phyloP scores from a whole-genome alignment of 768 basidiomycete genomes.

The Russula griseocarnosa region DNA sequence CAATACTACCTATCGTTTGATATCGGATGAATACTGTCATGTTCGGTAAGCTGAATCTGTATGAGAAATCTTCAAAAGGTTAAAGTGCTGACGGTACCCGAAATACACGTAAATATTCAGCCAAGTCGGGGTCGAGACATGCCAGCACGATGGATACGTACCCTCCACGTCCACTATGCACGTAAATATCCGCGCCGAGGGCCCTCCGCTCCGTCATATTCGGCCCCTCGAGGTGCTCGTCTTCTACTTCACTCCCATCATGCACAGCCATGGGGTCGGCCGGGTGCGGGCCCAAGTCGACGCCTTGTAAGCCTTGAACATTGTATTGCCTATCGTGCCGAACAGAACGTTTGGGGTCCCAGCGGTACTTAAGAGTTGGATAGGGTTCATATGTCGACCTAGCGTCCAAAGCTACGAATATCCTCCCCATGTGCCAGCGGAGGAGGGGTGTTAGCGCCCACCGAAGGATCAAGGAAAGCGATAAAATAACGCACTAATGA shows the following conservation, averaged over 20 bases:
- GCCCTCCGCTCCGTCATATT: constrained; percentile 43
- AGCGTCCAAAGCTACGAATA: constrained; percentile 59
- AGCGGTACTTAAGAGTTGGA: constrained; percentile 64
- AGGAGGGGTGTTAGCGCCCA: background rate
- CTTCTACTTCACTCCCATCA: constrained; percentile 20
- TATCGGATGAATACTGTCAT: constrained; percentile 81
- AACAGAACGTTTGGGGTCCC: constrained; percentile 55
- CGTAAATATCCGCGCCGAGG: constrained; percentile 67
- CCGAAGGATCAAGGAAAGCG: background rate
- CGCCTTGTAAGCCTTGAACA: constrained; percentile 36
- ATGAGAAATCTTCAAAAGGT: constrained; percentile 95
- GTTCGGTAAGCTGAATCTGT: constrained; percentile 64
- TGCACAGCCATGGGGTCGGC: constrained; percentile 61
- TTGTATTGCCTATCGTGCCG: constrained; percentile 14
- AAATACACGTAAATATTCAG: background rate
- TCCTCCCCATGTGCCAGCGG: background rate
- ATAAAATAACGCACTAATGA: constrained; percentile 67
- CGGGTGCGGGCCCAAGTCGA: constrained; percentile 67
- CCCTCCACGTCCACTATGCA: constrained; percentile 57
- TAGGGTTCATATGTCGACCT: constrained; percentile 75
- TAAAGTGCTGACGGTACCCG: constrained; percentile 55
- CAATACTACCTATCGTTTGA: constrained; percentile 79
- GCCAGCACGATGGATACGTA: constrained; percentile 24
- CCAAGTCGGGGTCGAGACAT: background rate
- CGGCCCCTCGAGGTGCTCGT: constrained; percentile 19